Evolutionary conservation across 163 green algal genomes (phyloP), one percentile per base, ranked within the genome.

Genomic region (Scenedesmus sp.): DNA sequence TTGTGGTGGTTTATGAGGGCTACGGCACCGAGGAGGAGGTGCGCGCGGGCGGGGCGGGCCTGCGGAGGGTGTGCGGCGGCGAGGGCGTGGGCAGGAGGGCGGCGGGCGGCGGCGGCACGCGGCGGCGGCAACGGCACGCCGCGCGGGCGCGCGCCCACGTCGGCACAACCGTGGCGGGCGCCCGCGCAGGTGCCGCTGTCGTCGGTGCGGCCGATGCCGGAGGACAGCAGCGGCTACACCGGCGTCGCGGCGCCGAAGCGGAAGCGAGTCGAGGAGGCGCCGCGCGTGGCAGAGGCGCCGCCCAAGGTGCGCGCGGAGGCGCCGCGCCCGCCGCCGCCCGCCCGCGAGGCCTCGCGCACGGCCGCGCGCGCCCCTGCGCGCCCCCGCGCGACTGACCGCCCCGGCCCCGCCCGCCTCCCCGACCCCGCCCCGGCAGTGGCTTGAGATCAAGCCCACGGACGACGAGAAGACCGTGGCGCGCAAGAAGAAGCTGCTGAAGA

Each of bases 401-500:
- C n/a, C n/a, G n/a, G n/a, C n/a, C n/a, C n/a, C n/a, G n/a, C n/a
- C n/a, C n/a, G n/a, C n/a, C n/a, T n/a, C n/a, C n/a, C n/a, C n/a
- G n/a, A n/a, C 22, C 47, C 44, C 47, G 33, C 7, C 14, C 53
- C 20, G 66, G 53, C 84, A 95, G 87, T 97, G 92, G 91, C 86
- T 97, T 65, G 82, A 90, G 57, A 93, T 98, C 47, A 91, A 92
- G 66, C 79, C 88, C 0, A 63, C 29, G 17, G 94, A 98, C 60
- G 91, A 97, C 62, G 92, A 96, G 56, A 96, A 94, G 80, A 96
- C 91, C 0, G 83, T 82, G 10, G 75, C 77, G 11, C 91, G 90
- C 54, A 98, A 98, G 78, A 92, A 87, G 70, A 96, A 96, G 85
- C 84, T 97, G 60, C 70, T 95, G 28, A 97, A 98, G 80, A 91